Percentiles rank a stretch among this genome's conserved stretches.
Conservation (phyloP, 2,329 filamentous ascomycete species). For the Onygena corvina region DNA sequence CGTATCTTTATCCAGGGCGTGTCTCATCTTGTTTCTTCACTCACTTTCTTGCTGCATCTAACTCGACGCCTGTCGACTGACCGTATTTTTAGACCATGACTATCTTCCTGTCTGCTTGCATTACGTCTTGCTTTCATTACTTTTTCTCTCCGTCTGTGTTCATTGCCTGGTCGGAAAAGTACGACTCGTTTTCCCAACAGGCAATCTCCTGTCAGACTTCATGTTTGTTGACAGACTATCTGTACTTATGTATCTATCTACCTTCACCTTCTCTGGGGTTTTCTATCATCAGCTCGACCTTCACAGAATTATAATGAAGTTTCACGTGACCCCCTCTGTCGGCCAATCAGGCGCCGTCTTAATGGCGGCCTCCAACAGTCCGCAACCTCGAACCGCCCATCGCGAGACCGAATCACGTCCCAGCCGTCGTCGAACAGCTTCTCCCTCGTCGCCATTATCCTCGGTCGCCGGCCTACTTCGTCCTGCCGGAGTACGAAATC, state of each 20-base stretch:
- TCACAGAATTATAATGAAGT: too few species aligned
- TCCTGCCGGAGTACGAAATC: neutral
- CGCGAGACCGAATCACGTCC: too few species aligned
- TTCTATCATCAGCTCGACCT: too few species aligned
- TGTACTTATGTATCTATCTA: conserved; percentile 4
- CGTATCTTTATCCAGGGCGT: neutral
- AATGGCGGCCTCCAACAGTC: too few species aligned
- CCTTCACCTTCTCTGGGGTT: too few species aligned
- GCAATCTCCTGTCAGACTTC: neutral
- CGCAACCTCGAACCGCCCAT: too few species aligned
- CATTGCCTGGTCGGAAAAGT: neutral
- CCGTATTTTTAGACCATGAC: conserved; percentile 18
- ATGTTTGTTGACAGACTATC: neutral
- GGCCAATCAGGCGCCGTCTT: too few species aligned
- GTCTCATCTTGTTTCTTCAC: conserved; percentile 14
- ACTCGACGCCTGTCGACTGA: conserved; percentile 21
- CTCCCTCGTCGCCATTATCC: too few species aligned
- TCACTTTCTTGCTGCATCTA: conserved; percentile 1
- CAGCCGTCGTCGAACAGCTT: too few species aligned
- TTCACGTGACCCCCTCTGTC: too few species aligned
- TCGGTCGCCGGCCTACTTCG: neutral
- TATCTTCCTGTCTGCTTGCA: conserved; percentile 9
- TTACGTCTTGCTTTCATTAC: neutral
- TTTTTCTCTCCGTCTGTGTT: neutral
- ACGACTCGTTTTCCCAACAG: conserved; percentile 3